A percentile compares a stretch with the other conserved stretches of the same genome.
Evolutionary conservation across 2,329 filamentous ascomycete genomes (phyloP).

Genomic region (Talaromyces verruculosus): DNA sequence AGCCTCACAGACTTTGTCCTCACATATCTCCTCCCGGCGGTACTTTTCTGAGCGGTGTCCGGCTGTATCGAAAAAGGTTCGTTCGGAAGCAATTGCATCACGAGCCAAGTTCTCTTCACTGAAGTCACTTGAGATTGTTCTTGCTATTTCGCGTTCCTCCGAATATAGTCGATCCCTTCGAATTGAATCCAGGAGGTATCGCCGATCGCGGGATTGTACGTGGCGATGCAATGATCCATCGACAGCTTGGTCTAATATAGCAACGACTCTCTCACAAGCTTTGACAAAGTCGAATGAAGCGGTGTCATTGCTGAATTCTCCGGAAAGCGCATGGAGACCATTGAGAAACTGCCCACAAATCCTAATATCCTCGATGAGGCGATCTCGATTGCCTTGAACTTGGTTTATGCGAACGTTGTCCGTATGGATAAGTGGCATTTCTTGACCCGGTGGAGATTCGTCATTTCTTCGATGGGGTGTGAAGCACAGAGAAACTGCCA

Average conservation of each 20-base stretch:
- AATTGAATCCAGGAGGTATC: background rate
- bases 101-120: background rate
- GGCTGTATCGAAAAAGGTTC: background rate
- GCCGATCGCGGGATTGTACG: background rate
- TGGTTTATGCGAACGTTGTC: background rate
- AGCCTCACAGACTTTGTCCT: conserved; percentile 21
- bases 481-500: conserved; percentile 17
- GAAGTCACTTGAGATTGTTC: background rate
- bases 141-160: background rate
- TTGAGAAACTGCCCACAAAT: conserved; percentile 15
- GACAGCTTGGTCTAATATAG: background rate
- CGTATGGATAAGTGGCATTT: background rate
- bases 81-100: background rate
- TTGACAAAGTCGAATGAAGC: background rate
- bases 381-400: background rate
- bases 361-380: background rate
- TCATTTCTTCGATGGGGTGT: conserved; percentile 7
- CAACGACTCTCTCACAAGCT: conserved; percentile 13
- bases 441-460: background rate
- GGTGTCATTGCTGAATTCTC: background rate
- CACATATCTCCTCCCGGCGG: conserved; percentile 19
- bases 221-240: background rate
- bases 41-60: background rate
- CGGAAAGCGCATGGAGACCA: background rate
- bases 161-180: background rate